phyloP scores from a whole-genome alignment of 176 grass and related monocot genomes.

The Cenchrus fungigraminus region DNA sequence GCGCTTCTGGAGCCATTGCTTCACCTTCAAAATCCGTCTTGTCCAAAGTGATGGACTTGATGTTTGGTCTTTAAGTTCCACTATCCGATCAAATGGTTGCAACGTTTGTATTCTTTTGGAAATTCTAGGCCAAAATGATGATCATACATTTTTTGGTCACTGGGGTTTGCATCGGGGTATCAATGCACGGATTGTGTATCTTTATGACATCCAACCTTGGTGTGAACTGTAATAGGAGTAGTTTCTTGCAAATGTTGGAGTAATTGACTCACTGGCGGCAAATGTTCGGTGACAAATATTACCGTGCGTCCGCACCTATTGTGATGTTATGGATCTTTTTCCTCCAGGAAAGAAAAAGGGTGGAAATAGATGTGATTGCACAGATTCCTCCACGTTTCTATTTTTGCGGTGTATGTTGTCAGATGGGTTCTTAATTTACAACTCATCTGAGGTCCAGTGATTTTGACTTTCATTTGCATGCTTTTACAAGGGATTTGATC shows the following conservation, averaged over 20 bases:
- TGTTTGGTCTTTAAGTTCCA: constrained; percentile 77
- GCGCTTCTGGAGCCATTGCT: constrained; percentile 66
- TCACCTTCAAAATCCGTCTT: constrained; percentile 74
- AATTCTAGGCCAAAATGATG: background rate
- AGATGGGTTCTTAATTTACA: too few species aligned
- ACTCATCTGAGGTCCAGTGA: background rate
- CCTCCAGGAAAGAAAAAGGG: background rate
- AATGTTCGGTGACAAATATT: background rate
- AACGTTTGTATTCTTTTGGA: background rate
- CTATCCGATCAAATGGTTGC: background rate
- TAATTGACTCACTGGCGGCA: background rate
- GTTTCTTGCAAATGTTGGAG: background rate
- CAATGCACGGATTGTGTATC: background rate
- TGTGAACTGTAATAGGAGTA: background rate
- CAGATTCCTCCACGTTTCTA: too few species aligned
- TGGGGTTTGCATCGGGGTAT: background rate
- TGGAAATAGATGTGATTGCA: background rate
- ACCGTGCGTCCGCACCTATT: too few species aligned
- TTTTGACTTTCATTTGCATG: background rate
- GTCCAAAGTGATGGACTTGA: constrained; percentile 86
- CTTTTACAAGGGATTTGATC: background rate
- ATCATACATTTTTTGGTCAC: background rate
- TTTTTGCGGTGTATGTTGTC: too few species aligned
- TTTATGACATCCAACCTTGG: background rate
- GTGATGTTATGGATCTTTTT: background rate